phyloP scores from a whole-genome alignment of 2,329 filamentous ascomycete species.

The Huntiella decipiens region DNA sequence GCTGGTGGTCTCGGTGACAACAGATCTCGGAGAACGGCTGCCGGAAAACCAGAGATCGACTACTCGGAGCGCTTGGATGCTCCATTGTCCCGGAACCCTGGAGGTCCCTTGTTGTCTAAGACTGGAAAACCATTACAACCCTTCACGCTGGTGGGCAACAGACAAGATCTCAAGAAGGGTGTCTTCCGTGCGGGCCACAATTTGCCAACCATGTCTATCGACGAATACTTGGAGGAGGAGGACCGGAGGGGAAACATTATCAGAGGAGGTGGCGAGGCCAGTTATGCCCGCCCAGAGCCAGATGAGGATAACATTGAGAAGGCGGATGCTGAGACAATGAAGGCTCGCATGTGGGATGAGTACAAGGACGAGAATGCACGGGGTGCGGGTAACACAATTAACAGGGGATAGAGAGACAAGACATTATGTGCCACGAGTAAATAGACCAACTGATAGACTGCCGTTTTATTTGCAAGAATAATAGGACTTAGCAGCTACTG shows the following conservation, averaged over 20 bases:
- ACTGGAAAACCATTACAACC: constrained; percentile 75
- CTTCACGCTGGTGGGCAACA: constrained; percentile 65
- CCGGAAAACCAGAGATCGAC: constrained; percentile 22
- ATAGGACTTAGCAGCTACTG: too few relatives aligned
- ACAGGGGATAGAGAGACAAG: constrained; percentile 36
- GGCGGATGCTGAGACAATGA: constrained; percentile 77
- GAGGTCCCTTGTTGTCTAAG: constrained; percentile 55
- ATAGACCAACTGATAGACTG: too few relatives aligned
- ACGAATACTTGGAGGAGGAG: constrained; percentile 94
- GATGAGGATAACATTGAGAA: constrained; percentile 86
- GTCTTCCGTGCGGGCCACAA: constrained; percentile 88
- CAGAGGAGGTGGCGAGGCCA: constrained; percentile 69
- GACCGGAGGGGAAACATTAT: constrained; percentile 68
- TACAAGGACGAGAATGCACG: constrained; percentile 78
- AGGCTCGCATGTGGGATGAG: constrained; percentile 89
- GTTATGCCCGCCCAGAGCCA: constrained; percentile 45
- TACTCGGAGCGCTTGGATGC: constrained; percentile 61
- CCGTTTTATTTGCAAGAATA: too few relatives aligned
- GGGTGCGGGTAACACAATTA: constrained; percentile 65
- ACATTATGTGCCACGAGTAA: too few relatives aligned
- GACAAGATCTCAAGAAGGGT: constrained; percentile 55
- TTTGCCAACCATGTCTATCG: constrained; percentile 91
- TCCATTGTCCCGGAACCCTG: constrained; percentile 33
- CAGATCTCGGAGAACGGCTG: constrained; percentile 16
- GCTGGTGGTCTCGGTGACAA: constrained; percentile 27